Evolutionary conservation across 2,329 filamentous ascomycete genomes (phyloP).

Genomic region (Onygenales sp.): DNA sequence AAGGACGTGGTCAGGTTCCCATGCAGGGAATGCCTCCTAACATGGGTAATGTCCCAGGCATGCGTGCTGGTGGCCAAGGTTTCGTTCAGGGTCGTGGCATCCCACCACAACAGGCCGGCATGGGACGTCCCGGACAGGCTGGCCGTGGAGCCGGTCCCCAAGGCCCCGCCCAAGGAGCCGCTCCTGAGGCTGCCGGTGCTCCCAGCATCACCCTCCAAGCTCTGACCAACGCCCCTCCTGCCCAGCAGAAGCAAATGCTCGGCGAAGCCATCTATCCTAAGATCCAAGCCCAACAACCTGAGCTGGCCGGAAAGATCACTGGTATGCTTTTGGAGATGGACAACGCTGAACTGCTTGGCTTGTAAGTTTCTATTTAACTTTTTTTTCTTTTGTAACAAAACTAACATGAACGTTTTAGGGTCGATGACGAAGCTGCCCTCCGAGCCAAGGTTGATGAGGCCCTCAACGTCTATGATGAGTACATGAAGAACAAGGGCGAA

Average conservation of each 20-base stretch:
- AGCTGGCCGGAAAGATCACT: constrained; percentile 97
- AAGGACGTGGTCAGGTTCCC: constrained; percentile 59
- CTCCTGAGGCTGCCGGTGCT: constrained; percentile 28
- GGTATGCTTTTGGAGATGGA: constrained; percentile 99
- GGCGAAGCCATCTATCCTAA: constrained; percentile 98
- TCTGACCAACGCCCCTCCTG: constrained; percentile 46
- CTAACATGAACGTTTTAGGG: constrained; percentile 43
- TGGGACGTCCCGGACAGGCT: constrained; percentile 32
- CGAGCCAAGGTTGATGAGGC: constrained; percentile 96
- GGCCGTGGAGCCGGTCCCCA: constrained; percentile 28
- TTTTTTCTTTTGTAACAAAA: constrained; percentile 8
- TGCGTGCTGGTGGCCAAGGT: constrained; percentile 37
- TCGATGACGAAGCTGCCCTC: constrained; percentile 80
- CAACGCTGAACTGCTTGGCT: constrained; percentile 81
- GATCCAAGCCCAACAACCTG: constrained; percentile 88
- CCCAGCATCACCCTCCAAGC: constrained; percentile 41
- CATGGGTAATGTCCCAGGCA: constrained; percentile 46
- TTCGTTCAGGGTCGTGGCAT: constrained; percentile 36
- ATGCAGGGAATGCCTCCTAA: constrained; percentile 67
- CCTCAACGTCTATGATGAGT: constrained; percentile 94
- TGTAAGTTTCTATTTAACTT: constrained; percentile 57
- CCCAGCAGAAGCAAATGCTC: constrained; percentile 96
- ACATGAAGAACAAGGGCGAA: constrained; percentile 74
- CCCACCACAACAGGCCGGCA: constrained; percentile 30
- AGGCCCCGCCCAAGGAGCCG: constrained; percentile 20